These are phyloP conservation scores for Ceratocystis huliohia DNA, from an alignment of 2,329 filamentous ascomycete genomes.

Conservation along the genomic window DNA sequence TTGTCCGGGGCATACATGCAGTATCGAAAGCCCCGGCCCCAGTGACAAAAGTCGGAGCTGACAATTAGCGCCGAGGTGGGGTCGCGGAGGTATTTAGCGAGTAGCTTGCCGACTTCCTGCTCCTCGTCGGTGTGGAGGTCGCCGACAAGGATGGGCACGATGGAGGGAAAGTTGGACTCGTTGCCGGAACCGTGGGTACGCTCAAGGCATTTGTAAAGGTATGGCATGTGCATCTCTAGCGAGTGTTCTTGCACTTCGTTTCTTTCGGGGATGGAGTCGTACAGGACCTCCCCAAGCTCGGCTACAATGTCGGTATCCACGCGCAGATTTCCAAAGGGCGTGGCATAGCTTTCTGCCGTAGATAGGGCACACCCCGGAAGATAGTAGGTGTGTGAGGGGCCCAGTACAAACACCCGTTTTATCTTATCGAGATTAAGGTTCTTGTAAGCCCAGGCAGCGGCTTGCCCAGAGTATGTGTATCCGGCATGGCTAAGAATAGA, in stretches of 20 bases:
- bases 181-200: constrained; percentile 34
- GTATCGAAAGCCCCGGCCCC: constrained; percentile 76
- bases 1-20: constrained; percentile 52
- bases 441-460: constrained; percentile 91
- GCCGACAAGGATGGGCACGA: constrained; percentile 80
- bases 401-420: constrained; percentile 83
- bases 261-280: constrained; percentile 45
- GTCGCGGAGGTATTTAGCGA: constrained; percentile 67
- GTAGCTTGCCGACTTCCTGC: constrained; percentile 51
- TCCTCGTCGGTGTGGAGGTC: constrained; percentile 56
- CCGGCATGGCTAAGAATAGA: constrained; percentile 62
- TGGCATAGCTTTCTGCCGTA: constrained; percentile 55
- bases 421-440: constrained; percentile 66
- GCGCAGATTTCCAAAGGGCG: constrained; percentile 57
- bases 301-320: constrained; percentile 48
- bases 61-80: constrained; percentile 70
- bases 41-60: constrained; percentile 95
- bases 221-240: constrained; percentile 91
- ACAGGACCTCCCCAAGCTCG: constrained; percentile 34
- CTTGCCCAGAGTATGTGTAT: constrained; percentile 80
- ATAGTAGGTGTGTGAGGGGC: constrained; percentile 81
- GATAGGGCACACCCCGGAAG: constrained; percentile 67
- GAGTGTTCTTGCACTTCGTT: constrained; percentile 80
- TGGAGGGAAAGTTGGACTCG: constrained; percentile 48
- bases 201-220: constrained; percentile 66